These are phyloP conservation scores for cucumber (Cucumis sativus) DNA, from an alignment of 306 rosid genomes.

Conservation along the genomic window DNA sequence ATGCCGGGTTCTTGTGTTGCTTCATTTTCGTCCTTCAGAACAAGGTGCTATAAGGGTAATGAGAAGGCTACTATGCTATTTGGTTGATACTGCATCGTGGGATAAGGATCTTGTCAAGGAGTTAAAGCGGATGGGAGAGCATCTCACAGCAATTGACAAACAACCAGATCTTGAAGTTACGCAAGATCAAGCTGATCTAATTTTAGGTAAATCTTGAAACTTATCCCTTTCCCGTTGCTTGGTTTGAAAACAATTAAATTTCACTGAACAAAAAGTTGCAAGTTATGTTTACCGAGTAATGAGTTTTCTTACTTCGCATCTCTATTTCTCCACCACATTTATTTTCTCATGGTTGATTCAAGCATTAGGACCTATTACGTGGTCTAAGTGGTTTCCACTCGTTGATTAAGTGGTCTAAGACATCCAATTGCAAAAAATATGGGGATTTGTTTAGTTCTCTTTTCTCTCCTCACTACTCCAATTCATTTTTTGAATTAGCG, in stretches of 20 bases:
- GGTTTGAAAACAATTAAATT: not conserved
- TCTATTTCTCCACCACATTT: not conserved
- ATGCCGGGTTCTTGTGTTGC: slow-evolving; percentile 50
- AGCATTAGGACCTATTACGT: not conserved
- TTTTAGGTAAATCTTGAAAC: slow-evolving; percentile 24
- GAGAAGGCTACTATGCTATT: slow-evolving; percentile 41
- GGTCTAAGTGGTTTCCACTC: not conserved
- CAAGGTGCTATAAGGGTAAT: slow-evolving; percentile 55
- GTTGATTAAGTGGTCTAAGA: not conserved
- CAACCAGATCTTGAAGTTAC: slow-evolving; percentile 43
- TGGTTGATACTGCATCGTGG: slow-evolving; percentile 14
- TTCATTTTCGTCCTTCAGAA: slow-evolving; percentile 64
- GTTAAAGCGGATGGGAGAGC: slow-evolving; percentile 46
- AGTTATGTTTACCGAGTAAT: not conserved
- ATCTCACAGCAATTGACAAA: slow-evolving; percentile 34
- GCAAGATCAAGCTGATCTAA: slow-evolving; percentile 34
- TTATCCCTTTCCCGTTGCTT: not conserved
- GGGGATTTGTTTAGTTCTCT: not conserved
- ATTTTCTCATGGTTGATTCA: not conserved
- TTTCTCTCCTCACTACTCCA: not conserved
- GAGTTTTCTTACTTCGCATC: not conserved
- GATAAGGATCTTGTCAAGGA: slow-evolving; percentile 43
- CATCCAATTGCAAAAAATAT: not conserved
- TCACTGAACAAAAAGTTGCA: not conserved
- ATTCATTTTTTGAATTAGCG: not conserved